Evolutionary conservation across 352 stramenopile genomes (phyloP).

Genomic region (Globisporangium megalacanthum): DNA sequence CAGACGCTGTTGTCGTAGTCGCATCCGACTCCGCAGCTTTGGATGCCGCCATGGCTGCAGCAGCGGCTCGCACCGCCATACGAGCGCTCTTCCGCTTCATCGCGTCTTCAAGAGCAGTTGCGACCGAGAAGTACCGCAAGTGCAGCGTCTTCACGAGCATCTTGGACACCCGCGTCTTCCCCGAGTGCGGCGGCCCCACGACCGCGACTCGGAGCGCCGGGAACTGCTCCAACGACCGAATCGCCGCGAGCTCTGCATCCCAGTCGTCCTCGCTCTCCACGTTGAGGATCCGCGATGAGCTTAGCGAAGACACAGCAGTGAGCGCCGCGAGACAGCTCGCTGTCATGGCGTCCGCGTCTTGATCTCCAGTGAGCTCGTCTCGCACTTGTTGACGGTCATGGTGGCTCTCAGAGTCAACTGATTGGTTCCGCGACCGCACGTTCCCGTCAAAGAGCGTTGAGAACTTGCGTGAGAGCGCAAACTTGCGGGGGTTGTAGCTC

Average conservation of each 20-base stretch:
- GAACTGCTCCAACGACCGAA: constrained; percentile 29
- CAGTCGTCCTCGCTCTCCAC: constrained; percentile 28
- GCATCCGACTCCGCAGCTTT: background rate
- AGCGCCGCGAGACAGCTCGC: background rate
- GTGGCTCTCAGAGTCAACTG: background rate
- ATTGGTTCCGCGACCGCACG: background rate
- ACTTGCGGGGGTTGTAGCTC: constrained; percentile 68
- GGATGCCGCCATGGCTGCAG: background rate
- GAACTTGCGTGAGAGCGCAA: constrained; percentile 60
- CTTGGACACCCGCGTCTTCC: constrained; percentile 51
- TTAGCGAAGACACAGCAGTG: constrained; percentile 3
- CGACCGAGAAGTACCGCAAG: constrained; percentile 46
- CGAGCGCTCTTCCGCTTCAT: constrained; percentile 19
- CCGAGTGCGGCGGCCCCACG: constrained; percentile 45
- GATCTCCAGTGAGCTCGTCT: background rate
- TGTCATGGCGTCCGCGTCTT: background rate
- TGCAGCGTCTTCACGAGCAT: constrained; percentile 34
- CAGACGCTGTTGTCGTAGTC: background rate
- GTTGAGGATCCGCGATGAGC: constrained; percentile 14
- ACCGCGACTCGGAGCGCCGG: constrained; percentile 44
- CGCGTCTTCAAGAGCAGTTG: constrained; percentile 33
- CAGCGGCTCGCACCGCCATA: background rate
- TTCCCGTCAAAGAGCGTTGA: constrained; percentile 24
- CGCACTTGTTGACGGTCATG: background rate
- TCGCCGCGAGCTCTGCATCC: constrained; percentile 35